phyloP scores from a whole-genome alignment of 805 yeast genomes.

The Groenewaldozyma tartarivorans region DNA sequence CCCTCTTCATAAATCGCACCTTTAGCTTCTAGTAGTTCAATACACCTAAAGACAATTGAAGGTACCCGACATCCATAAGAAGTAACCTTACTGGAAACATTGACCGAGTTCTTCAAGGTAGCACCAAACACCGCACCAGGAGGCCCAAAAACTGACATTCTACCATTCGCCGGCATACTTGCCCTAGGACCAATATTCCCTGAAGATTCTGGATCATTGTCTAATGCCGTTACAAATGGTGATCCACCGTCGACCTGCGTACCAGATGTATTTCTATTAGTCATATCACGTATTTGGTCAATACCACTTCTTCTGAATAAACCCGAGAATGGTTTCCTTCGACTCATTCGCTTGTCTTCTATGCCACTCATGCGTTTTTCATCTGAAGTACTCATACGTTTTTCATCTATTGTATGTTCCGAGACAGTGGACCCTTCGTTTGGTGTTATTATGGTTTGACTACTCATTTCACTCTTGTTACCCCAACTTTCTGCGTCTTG shows the following conservation, averaged over 20 bases:
- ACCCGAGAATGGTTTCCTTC: slow-evolving; percentile 4
- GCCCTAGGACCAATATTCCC: neutral
- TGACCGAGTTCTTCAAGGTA: slow-evolving; percentile 43
- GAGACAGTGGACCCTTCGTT: neutral
- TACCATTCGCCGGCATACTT: too few species aligned
- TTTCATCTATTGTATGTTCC: neutral
- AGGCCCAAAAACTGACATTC: neutral
- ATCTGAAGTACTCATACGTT: neutral
- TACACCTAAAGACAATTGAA: slow-evolving; percentile 64
- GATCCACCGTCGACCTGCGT: neutral
- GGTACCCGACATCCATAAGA: slow-evolving; percentile 46
- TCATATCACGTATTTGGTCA: too few species aligned
- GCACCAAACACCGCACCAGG: slow-evolving; percentile 46
- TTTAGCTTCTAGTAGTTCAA: slow-evolving; percentile 53
- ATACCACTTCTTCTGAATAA: slow-evolving; percentile 5
- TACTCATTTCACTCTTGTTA: neutral
- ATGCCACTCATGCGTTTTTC: neutral
- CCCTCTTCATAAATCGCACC: slow-evolving; percentile 85
- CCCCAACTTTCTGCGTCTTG: slow-evolving; percentile 13
- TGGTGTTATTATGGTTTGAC: too few species aligned
- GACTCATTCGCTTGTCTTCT: slow-evolving; percentile 27
- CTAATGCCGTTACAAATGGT: neutral
- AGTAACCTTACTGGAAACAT: slow-evolving; percentile 39
- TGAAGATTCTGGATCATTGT: neutral
- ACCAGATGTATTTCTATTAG: neutral